Conservation (phyloP, 495 filamentous ascomycete species). For the Oidiodendron maius region DNA sequence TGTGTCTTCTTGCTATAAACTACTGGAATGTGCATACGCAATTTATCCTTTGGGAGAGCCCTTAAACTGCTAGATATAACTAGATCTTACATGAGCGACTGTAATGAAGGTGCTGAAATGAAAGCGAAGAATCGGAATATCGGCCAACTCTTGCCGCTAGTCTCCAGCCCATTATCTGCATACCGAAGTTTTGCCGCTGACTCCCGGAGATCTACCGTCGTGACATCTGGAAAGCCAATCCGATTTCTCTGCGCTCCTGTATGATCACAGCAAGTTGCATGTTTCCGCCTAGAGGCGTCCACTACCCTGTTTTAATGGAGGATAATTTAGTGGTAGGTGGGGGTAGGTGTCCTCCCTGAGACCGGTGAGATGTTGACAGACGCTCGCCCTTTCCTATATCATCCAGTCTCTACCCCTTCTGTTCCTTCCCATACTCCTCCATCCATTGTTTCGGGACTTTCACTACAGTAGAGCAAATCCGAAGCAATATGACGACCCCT, state of each 20-base stretch:
- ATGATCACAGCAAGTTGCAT: background rate
- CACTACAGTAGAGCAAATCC: background rate
- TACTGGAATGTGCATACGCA: too few relatives aligned
- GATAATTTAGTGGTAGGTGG: background rate
- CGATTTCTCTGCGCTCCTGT: background rate
- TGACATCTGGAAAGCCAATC: background rate
- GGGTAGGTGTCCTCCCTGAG: background rate
- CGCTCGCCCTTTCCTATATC: background rate
- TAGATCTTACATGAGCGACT: too few relatives aligned
- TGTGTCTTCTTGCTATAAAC: too few relatives aligned
- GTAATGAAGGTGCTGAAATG: too few relatives aligned
- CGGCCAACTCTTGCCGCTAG: too few relatives aligned
- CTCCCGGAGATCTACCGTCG: background rate
- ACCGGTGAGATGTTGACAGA: background rate
- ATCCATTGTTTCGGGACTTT: background rate
- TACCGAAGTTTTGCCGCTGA: background rate
- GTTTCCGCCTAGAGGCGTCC: background rate
- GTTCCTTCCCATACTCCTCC: background rate
- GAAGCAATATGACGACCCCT: conserved; percentile 42
- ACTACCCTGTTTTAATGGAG: background rate
- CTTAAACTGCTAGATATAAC: too few relatives aligned
- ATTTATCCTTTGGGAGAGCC: too few relatives aligned
- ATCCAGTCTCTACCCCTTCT: background rate
- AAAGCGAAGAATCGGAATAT: too few relatives aligned
- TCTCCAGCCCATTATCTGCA: too few relatives aligned